These are phyloP conservation scores for Aspergillus nanangensis DNA, from an alignment of 495 filamentous ascomycete species.

Conservation along the genomic window DNA sequence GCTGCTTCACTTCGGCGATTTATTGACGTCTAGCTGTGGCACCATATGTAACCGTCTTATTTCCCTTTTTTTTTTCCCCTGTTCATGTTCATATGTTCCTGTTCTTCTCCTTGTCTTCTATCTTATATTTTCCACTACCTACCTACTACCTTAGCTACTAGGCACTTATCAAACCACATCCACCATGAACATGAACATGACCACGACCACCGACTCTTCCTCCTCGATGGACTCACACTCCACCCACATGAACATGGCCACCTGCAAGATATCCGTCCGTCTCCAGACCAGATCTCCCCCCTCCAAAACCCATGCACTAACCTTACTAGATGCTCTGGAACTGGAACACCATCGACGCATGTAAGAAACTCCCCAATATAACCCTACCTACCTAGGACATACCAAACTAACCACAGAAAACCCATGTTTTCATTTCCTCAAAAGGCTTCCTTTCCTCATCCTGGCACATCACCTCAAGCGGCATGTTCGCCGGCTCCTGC, in stretches of 20 bases:
- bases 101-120: background rate
- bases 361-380: conserved; percentile 22
- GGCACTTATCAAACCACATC: too few species aligned
- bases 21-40: too few species aligned
- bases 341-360: conserved; percentile 66
- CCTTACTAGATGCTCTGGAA: conserved; percentile 67
- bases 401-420: background rate
- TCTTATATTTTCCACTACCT: too few species aligned
- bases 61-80: background rate
- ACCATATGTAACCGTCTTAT: background rate
- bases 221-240: background rate
- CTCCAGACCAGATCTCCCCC: background rate
- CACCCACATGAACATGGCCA: conserved; percentile 6
- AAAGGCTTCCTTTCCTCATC: conserved; percentile 56
- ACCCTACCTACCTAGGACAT: background rate
- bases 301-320: background rate
- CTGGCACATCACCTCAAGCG: conserved; percentile 60
- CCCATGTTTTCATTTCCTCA: too few species aligned
- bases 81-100: background rate
- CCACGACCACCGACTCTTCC: background rate
- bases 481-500: conserved; percentile 66
- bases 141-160: too few species aligned
- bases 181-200: conserved; percentile 7
- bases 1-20: too few species aligned
- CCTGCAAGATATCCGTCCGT: conserved; percentile 43